phyloP scores from a whole-genome alignment of 2,329 filamentous ascomycete species.

The Teratosphaeria gauchensis region DNA sequence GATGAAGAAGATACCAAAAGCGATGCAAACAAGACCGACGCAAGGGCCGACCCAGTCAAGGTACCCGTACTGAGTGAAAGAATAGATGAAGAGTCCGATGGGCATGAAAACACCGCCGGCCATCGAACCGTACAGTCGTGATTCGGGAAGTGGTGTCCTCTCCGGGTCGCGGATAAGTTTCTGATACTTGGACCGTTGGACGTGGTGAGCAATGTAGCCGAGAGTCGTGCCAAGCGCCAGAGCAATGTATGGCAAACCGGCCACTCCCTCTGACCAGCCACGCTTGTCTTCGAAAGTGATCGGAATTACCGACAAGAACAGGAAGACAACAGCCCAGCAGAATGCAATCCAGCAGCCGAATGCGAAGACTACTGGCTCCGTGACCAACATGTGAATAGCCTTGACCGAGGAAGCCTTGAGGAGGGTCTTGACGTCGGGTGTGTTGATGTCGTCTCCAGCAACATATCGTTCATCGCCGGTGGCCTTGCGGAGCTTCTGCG shows the following conservation, averaged over 20 bases:
- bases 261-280: conserved; percentile 42
- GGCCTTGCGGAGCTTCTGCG: conserved; percentile 36
- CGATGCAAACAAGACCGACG: conserved; percentile 41
- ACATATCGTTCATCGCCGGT: conserved; percentile 43
- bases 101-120: conserved; percentile 40
- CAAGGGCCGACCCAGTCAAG: conserved; percentile 42
- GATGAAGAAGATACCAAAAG: conserved; percentile 46
- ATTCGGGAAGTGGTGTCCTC: conserved; percentile 32
- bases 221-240: conserved; percentile 41
- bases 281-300: conserved; percentile 44
- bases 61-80: conserved; percentile 43
- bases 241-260: conserved; percentile 43
- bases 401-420: conserved; percentile 41
- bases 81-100: conserved; percentile 44
- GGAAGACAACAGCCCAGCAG: conserved; percentile 45
- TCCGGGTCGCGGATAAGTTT: conserved; percentile 28
- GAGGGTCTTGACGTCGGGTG: conserved; percentile 38
- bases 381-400: conserved; percentile 40
- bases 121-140: conserved; percentile 41
- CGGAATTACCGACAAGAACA: conserved; percentile 43
- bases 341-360: conserved; percentile 45
- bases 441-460: conserved; percentile 43
- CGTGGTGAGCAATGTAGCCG: conserved; percentile 39
- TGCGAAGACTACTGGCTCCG: conserved; percentile 41
- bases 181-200: conserved; percentile 44